phyloP scores from a whole-genome alignment of 352 stramenopile genomes.

The Plasmopara halstedii region DNA sequence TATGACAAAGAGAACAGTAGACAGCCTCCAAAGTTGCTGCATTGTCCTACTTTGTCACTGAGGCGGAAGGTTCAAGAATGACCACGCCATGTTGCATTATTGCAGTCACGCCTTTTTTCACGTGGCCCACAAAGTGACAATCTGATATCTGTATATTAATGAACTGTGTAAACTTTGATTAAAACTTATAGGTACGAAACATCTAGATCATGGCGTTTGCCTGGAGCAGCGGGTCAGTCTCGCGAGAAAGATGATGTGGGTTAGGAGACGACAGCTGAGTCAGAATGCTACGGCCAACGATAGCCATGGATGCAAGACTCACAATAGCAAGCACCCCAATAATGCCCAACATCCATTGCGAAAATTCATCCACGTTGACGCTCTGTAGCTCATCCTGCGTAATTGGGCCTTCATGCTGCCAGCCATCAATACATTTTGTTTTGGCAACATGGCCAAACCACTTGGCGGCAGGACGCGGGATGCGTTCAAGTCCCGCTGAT shows the following conservation, averaged over 20 bases:
- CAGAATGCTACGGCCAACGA: conserved; percentile 18
- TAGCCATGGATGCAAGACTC: conserved; percentile 6
- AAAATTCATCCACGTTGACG: conserved; percentile 13
- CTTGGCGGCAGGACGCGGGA: conserved; percentile 36
- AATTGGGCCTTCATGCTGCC: conserved; percentile 4
- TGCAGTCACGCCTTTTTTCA: background rate
- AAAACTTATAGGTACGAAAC: background rate
- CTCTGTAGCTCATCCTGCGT: conserved; percentile 11
- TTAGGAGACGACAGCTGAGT: conserved; percentile 17
- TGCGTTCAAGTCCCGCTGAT: conserved; percentile 23
- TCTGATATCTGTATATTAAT: background rate
- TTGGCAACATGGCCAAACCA: conserved; percentile 45
- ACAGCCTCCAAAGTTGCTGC: background rate
- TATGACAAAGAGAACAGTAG: background rate
- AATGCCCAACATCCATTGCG: conserved; percentile 11
- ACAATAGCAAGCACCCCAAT: conserved; percentile 13
- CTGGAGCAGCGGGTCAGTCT: conserved; percentile 20
- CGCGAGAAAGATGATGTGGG: conserved; percentile 6
- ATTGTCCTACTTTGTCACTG: background rate
- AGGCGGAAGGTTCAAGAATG: conserved; percentile 6
- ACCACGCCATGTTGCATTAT: background rate
- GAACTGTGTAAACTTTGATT: background rate
- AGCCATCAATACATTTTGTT: conserved; percentile 41
- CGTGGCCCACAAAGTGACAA: background rate
- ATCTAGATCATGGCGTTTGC: conserved; percentile 20